These are phyloP conservation scores for Fusarium sp. DNA, from an alignment of 2,329 filamentous ascomycete genomes.

Conservation along the genomic window DNA sequence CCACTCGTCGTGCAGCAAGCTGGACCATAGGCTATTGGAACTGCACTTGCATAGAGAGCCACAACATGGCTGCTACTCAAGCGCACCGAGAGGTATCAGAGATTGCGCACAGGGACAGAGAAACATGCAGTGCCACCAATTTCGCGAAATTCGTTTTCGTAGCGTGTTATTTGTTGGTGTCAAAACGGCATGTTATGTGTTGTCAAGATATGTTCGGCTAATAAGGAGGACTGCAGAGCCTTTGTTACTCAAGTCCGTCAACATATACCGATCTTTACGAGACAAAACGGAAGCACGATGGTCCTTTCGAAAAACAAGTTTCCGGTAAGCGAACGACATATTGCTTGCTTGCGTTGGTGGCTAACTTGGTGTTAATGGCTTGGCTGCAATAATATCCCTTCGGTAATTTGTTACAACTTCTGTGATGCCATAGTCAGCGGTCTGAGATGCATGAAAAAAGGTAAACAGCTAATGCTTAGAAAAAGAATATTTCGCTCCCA, in stretches of 20 bases:
- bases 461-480: no score
- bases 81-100: constrained; percentile 21
- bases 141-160: constrained; percentile 10
- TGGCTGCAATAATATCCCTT: not conserved
- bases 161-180: constrained; percentile 13
- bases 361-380: not conserved
- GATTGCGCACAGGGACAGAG: constrained; percentile 27
- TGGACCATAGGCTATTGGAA: constrained; percentile 16
- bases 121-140: constrained; percentile 34
- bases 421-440: not conserved
- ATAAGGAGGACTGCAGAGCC: constrained; percentile 27
- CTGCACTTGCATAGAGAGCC: constrained; percentile 7
- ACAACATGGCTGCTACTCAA: constrained; percentile 19
- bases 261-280: not conserved
- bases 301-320: not conserved
- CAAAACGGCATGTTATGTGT: constrained; percentile 19
- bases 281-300: not conserved
- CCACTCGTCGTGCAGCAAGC: constrained; percentile 21
- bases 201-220: constrained; percentile 19
- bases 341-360: not conserved
- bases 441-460: no score
- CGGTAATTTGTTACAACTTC: not conserved
- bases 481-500: no score
- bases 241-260: constrained; percentile 23
- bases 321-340: constrained; percentile 21